Percentiles rank a stretch among this genome's conserved stretches.
phyloP scores from a whole-genome alignment of 164 flowering plant species.

The Hamamelis virginiana region DNA sequence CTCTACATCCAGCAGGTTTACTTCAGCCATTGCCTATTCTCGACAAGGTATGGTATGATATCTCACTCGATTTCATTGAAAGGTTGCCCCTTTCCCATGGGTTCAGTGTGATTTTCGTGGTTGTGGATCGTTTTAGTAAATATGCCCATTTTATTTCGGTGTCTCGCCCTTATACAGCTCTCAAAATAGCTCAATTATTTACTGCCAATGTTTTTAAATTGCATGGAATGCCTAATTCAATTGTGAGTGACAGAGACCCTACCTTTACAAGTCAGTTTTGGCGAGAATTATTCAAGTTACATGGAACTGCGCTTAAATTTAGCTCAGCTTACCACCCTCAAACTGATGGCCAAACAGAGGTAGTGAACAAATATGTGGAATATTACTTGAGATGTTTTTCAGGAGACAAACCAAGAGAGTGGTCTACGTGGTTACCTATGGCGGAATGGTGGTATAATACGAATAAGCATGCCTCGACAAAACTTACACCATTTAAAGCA shows the following conservation, averaged over 20 bases:
- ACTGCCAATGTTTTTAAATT: background rate
- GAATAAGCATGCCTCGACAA: background rate
- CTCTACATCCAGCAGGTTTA: too few species aligned
- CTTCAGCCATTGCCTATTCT: background rate
- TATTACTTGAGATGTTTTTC: background rate
- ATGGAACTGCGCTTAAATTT: background rate
- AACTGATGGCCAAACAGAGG: conserved; percentile 9
- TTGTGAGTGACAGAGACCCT: background rate
- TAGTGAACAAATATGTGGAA: background rate
- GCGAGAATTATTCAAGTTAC: background rate
- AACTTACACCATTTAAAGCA: too few species aligned
- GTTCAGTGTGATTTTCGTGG: background rate
- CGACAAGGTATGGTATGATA: background rate
- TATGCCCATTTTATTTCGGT: background rate
- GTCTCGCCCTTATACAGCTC: too few species aligned
- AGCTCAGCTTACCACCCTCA: conserved; percentile 1
- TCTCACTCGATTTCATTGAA: background rate
- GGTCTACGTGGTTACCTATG: background rate
- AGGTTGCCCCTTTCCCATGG: background rate
- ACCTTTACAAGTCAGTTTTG: background rate
- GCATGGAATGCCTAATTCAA: background rate
- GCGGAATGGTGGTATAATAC: background rate
- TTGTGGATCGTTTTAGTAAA: background rate
- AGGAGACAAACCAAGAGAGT: too few species aligned
- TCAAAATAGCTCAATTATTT: too few species aligned